Evolutionary conservation across 176 grass and related monocot genomes (phyloP).

Genomic region (Phyllostachys edulis): DNA sequence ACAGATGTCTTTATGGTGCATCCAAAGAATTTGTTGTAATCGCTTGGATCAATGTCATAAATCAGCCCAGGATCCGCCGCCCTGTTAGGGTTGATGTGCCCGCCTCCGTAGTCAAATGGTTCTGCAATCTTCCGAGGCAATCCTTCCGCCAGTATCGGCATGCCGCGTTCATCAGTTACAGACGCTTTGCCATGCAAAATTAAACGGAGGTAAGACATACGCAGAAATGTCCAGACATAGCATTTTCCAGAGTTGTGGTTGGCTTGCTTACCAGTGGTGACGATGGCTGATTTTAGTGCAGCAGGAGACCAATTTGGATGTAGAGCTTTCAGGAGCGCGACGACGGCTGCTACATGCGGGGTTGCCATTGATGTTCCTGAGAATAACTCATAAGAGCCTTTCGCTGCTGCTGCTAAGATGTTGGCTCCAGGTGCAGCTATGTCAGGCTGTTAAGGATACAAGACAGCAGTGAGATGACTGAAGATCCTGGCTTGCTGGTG

Average conservation of each 20-base stretch:
- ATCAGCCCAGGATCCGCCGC: constrained; percentile 32
- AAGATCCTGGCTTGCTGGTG: background rate
- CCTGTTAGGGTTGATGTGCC: constrained; percentile 18
- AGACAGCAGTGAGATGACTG: background rate
- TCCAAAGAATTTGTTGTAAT: constrained; percentile 21
- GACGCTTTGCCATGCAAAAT: constrained; percentile 18
- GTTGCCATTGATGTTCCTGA: constrained; percentile 41
- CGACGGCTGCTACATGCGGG: constrained; percentile 20
- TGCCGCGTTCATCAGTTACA: constrained; percentile 8
- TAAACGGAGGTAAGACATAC: background rate
- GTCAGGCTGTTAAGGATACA: constrained; percentile 6
- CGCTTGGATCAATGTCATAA: constrained; percentile 30
- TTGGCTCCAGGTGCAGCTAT: constrained; percentile 36
- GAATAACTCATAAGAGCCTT: background rate
- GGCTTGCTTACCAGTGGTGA: constrained; percentile 34
- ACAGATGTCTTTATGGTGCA: background rate
- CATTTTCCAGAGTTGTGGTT: background rate
- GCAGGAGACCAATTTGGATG: constrained; percentile 43
- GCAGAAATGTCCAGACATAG: background rate
- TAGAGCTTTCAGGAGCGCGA: constrained; percentile 25
- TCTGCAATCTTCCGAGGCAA: constrained; percentile 24
- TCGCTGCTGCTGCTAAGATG: constrained; percentile 33
- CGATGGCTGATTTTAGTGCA: constrained; percentile 35
- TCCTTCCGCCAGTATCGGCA: constrained; percentile 35
- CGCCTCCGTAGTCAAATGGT: constrained; percentile 40